phyloP scores from a whole-genome alignment of 345 rosid species.

The Rhizophora apiculata region DNA sequence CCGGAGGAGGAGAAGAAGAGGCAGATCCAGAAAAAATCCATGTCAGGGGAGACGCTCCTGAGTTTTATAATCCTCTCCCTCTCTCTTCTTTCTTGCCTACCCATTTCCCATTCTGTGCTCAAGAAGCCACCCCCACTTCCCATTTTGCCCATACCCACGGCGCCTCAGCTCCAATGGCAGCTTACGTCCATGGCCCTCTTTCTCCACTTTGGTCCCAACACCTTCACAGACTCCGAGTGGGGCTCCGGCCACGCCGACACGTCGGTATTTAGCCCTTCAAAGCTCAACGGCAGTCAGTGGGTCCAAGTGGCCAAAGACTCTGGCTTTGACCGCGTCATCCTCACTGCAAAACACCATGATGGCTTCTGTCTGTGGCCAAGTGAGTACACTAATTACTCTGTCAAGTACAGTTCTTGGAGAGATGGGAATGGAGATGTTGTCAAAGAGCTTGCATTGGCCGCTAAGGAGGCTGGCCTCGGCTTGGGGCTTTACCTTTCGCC shows the following conservation, averaged over 20 bases:
- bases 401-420: constrained; percentile 62
- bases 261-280: constrained; percentile 60
- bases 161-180: constrained; percentile 86
- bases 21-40: constrained; percentile 11
- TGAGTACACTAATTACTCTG: constrained; percentile 69
- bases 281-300: constrained; percentile 75
- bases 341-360: constrained; percentile 91
- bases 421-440: constrained; percentile 70
- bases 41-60: background rate
- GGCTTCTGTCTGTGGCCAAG: constrained; percentile 97
- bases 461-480: constrained; percentile 50
- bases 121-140: constrained; percentile 73
- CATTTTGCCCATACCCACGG: constrained; percentile 66
- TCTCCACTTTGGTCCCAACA: constrained; percentile 87
- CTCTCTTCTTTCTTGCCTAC: background rate
- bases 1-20: background rate
- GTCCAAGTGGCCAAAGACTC: constrained; percentile 62
- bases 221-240: constrained; percentile 88
- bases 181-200: constrained; percentile 65
- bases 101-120: constrained; percentile 31
- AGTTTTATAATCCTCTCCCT: constrained; percentile 8
- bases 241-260: constrained; percentile 73
- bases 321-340: constrained; percentile 67
- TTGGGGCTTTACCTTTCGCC: constrained; percentile 84
- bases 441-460: constrained; percentile 60